Base-by-base conservation (phyloP, 2,329 filamentous ascomycete species). In the Exophiala oligosperma region DNA sequence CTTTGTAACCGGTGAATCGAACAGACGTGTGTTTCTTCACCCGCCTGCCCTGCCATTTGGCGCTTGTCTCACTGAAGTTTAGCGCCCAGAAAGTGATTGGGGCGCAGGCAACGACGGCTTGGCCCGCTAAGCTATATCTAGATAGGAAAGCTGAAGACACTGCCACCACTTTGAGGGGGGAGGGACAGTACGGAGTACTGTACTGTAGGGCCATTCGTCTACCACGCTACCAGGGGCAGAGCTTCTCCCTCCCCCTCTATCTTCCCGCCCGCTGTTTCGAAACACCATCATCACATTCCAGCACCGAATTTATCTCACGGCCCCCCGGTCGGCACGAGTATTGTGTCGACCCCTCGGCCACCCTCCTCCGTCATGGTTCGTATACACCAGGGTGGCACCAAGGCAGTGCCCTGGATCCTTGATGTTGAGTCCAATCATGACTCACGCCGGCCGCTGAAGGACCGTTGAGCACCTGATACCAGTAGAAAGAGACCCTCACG, bases 391-490 rank as follows among this genome's bases (percentile, higher is more conserved):
- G 46, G 46, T 29, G 24, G 24, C 46, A 26, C 24, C 46, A 26
- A 28, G 46, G 46, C 46, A 17, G 46, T 48, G 46, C 46, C 46
- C 4, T 35, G 28, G 28, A 29, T 5, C 8, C 8, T 28, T 14
- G 44, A 24, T n/a, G 28, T n/a, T n/a, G 24, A 53, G 23, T 32
- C 49, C 55, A 57, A 57, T 60, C 57, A 50, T 60, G 57, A 56
- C 24, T 60, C 57, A 60, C 44, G n/a, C 17, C 17, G 17, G 17
- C 17, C 17, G 17, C 17, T 17, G 17, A 37, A 28, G 17, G 24
- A 28, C 26, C 9, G 24, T 26, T 24, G 24, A 38, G 11, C 28
- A 8, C 41, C 44, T 17, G 26, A 43, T 51, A 55, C 48, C 32
- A 43, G 47, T 38, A 49, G 53, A 48, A 35, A 35, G 32, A 50